Evolutionary conservation across 1,139 yeast species (phyloP).

Genomic region (Hansenula sp.): DNA sequence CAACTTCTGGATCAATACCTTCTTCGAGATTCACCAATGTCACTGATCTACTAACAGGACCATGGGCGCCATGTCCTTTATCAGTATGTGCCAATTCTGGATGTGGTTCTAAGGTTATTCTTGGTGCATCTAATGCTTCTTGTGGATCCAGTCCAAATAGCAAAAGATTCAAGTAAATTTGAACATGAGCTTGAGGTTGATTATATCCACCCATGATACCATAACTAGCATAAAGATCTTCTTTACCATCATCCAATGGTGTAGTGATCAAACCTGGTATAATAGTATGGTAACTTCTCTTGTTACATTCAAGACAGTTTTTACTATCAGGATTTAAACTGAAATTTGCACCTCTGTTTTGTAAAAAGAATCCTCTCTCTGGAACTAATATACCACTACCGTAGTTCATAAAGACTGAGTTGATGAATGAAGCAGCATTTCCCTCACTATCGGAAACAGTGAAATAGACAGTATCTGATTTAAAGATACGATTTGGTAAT

Average conservation of each 20-base stretch:
- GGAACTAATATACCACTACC: conserved; percentile 69
- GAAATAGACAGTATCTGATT: conserved; percentile 76
- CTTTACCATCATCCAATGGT: conserved; percentile 29
- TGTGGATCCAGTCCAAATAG: conserved; percentile 68
- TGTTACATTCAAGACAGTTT: conserved; percentile 63
- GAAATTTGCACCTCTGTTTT: conserved; percentile 76
- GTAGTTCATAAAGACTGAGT: conserved; percentile 67
- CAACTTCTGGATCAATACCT: conserved; percentile 45
- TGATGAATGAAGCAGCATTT: conserved; percentile 79
- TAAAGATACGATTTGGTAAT: conserved; percentile 58
- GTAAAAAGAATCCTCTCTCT: conserved; percentile 66
- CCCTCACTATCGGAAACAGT: conserved; percentile 68
- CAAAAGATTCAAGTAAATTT: conserved; percentile 63
- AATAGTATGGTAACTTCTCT: conserved; percentile 80
- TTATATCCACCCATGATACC: conserved; percentile 91
- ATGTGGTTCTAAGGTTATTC: conserved; percentile 58
- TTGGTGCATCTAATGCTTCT: conserved; percentile 70
- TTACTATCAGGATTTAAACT: conserved; percentile 52
- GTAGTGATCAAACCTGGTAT: conserved; percentile 76
- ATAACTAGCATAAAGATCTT: conserved; percentile 57
- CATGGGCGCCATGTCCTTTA: conserved; percentile 57
- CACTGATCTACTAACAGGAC: conserved; percentile 57
- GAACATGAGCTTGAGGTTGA: conserved; percentile 86
- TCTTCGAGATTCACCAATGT: conserved; percentile 66
- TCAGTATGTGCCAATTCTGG: conserved; percentile 39